Evolutionary conservation across 2,329 filamentous ascomycete species (phyloP).

Genomic region (Talaromyces sp.): DNA sequence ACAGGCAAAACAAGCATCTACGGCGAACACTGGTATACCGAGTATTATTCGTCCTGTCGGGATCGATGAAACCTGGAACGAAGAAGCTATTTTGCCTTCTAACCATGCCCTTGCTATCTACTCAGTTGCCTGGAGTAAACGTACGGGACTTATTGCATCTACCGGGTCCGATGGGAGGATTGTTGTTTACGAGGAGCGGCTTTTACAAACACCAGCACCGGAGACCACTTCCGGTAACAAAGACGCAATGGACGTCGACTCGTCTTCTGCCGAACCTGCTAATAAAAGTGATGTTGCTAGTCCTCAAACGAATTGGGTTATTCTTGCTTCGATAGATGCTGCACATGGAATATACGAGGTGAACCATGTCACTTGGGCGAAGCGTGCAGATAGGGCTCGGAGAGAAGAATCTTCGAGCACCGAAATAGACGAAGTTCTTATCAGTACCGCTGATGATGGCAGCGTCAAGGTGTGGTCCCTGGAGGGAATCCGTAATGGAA

Average conservation of each 20-base stretch:
- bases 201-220: constrained; percentile 22
- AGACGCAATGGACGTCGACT: constrained; percentile 24
- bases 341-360: constrained; percentile 91
- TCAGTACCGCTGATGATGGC: constrained; percentile 91
- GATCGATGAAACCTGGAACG: constrained; percentile 77
- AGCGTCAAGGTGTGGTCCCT: constrained; percentile 78
- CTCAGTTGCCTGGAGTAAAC: constrained; percentile 75
- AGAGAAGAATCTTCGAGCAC: constrained; percentile 36
- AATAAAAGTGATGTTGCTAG: constrained; percentile 3
- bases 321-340: constrained; percentile 64
- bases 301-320: constrained; percentile 59
- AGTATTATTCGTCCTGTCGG: constrained; percentile 75
- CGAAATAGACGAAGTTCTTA: constrained; percentile 72
- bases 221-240: constrained; percentile 18
- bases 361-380: constrained; percentile 88
- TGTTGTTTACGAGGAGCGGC: constrained; percentile 69
- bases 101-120: constrained; percentile 80
- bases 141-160: constrained; percentile 75
- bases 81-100: constrained; percentile 69
- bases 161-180: constrained; percentile 82
- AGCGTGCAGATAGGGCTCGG: constrained; percentile 62
- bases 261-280: constrained; percentile 21
- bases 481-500: constrained; percentile 8
- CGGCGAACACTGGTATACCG: constrained; percentile 56
- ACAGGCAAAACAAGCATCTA: constrained; percentile 39